Base-by-base conservation (phyloP, 208 protist genomes). In the Wallacemonas collosoma region DNA sequence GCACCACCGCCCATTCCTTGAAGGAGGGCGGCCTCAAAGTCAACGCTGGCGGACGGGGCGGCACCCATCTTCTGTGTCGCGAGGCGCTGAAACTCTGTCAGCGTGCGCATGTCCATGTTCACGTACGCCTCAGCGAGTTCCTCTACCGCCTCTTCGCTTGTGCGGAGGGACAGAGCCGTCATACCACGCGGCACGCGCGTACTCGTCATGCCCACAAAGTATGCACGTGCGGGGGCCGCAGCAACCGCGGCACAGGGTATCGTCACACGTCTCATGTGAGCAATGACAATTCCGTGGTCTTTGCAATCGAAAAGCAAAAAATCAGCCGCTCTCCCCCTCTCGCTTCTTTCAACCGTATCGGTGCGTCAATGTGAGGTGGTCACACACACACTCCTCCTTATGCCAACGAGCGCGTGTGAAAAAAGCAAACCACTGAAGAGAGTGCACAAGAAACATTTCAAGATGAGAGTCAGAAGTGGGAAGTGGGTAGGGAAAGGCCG, bases 1-100 rank as follows among this genome's bases (percentile, higher is more conserved):
- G 26, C 26, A 26, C 26, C 26, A 26, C 26, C 26, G 26, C 26
- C 26, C 58, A 90, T 78, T 8, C 84, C 80, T 17, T 83, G 83
- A 26, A 94, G 81, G 12, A 94, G 78, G 0, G 81, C 85, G 48
- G 89, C 82, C 68, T 94, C 89, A 67, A 87, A 91, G 63, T 86
- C 72, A 14, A 84, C 66, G 11, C 35, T 70, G 61, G 17, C 62
- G 64, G 63, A 77, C 73, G 51, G 81, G 72, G 35, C 79, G 72
- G 7, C 79, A 79, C 47, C 68, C 76, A 93, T 88, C 71, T 80
- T 67, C 9, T 79, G 47, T 44, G 89, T 90, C 35, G 77, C 83
- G 15, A 85, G 69, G 65, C 89, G 77, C 47, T 88, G 87, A 72
- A 91, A 93, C 3, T 64, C 69, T 1, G 51, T 76, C 50, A 88